phyloP scores from a whole-genome alignment of 2,329 filamentous ascomycete genomes.

The Podosphaera fusca region DNA sequence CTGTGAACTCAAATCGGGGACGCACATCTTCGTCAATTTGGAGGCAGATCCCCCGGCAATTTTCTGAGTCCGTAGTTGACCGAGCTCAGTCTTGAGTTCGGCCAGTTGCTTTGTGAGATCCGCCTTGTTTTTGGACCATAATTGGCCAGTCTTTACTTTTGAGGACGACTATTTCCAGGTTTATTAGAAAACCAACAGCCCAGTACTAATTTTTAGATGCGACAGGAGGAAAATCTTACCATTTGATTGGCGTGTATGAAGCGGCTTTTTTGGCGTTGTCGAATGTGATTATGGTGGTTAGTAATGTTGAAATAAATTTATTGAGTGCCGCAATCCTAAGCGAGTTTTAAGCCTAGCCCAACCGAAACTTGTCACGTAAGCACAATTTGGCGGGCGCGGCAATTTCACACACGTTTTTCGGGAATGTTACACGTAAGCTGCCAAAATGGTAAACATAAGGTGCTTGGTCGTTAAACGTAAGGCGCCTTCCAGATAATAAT shows the following conservation, averaged over 20 bases:
- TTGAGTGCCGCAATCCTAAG: background rate
- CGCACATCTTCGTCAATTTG: slow-evolving; percentile 96
- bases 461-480: too few species aligned
- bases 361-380: background rate
- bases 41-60: slow-evolving; percentile 75
- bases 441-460: too few species aligned
- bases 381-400: background rate
- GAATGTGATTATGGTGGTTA: background rate
- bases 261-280: slow-evolving; percentile 3
- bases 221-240: slow-evolving; percentile 4
- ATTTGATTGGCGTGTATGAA: slow-evolving; percentile 10
- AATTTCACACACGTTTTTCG: too few species aligned
- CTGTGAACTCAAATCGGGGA: slow-evolving; percentile 6
- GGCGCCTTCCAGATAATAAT: too few species aligned
- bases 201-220: background rate
- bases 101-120: slow-evolving; percentile 88
- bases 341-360: background rate
- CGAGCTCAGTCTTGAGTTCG: slow-evolving; percentile 90
- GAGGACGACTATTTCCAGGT: slow-evolving; percentile 28
- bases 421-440: too few species aligned
- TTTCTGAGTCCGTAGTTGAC: slow-evolving; percentile 95
- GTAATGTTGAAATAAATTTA: background rate
- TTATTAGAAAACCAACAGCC: slow-evolving; percentile 9
- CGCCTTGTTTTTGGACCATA: slow-evolving; percentile 99
- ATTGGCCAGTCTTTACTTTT: slow-evolving; percentile 83